Base-by-base conservation (phyloP, 805 yeast genomes). In the Starmerella riodocensis region DNA sequence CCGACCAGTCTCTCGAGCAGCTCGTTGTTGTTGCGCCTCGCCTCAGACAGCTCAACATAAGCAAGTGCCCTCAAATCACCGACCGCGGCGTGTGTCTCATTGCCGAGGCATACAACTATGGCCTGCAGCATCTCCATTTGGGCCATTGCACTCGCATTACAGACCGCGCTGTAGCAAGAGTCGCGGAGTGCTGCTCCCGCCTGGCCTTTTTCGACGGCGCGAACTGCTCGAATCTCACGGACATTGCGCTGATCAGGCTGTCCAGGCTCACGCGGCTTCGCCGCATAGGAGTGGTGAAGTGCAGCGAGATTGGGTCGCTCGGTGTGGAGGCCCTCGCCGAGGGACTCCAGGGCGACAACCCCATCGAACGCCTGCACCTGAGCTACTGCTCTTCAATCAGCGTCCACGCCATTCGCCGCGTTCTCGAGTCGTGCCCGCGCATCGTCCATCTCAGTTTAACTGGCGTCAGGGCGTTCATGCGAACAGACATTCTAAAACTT, bases 81-180 rank as follows among this genome's bases (percentile, higher is more conserved):
- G 96, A 88, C 63, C 69, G 76, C 1, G 75, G 93, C 3, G 62
- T 88, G 30, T 65, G 74, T 37, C 73, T 82, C 14, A 65, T 91
- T 46, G 70, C 93, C 6, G 12, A 23, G n/a, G 68, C 67, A 23
- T 65, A 91, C 42, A 93, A 88, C 4, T 72, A 79, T 53, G 76
- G 77, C 49, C 65, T 88, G 49, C 95, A 85, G 54, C 84, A 85
- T 51, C 69, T 91, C 36, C 97, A 91, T 62, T 69, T 88, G 45
- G 97, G 97, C 14, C 97, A 88, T 62, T 91, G 98, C 63, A 71
- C 76, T 33, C 74, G 79, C 53, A 80, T 88, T 41, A 88, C 96
- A 1, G 97, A 88, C 61, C 71, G 67, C 45, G 96, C 96, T 17
- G 91, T 91, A 14, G 70, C 73, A 22, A 67, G 71, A 9, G 65